Percentiles rank a stretch among this genome's conserved stretches.
Conservation (phyloP, 1,284 basidiomycete species). For the Leccinum subspadiceum region DNA sequence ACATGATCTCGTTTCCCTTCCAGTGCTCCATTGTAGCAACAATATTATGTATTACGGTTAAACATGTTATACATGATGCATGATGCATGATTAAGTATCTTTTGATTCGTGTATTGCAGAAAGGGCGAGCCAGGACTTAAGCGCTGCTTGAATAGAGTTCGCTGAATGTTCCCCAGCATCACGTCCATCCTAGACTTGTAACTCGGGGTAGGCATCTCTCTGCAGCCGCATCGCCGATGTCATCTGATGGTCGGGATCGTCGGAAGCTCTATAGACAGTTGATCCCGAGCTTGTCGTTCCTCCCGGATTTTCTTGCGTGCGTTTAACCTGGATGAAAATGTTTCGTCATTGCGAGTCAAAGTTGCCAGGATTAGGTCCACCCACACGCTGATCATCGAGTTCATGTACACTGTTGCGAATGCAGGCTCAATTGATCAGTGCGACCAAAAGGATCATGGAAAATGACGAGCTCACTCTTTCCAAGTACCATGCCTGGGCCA, state of each 20-base stretch:
- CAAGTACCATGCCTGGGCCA: constrained; percentile 11
- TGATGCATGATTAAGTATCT: too few relatives aligned
- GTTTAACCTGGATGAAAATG: constrained; percentile 12
- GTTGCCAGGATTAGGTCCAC: neutral
- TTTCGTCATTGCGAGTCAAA: constrained; percentile 1
- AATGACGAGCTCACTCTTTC: constrained; percentile 14
- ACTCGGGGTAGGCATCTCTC: neutral
- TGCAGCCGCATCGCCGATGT: neutral
- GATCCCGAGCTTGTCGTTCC: neutral
- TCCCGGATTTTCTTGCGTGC: constrained; percentile 16
- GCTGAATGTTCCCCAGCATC: neutral
- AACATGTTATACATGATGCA: too few relatives aligned
- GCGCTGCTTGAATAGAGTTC: neutral
- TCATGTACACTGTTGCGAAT: constrained; percentile 4
- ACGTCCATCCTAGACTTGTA: neutral
- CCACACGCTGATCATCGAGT: neutral
- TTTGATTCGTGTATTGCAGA: neutral
- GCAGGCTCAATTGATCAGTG: neutral
- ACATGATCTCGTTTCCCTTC: too few relatives aligned
- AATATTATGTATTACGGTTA: too few relatives aligned
- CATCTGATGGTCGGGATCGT: constrained; percentile 11
- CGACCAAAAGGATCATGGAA: neutral
- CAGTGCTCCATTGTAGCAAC: too few relatives aligned
- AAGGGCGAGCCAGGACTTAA: neutral
- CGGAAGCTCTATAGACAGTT: constrained; percentile 14